A percentile compares a stretch with the other conserved stretches of the same genome.
These are phyloP conservation scores for Erythrobasidium yunnanense DNA, from an alignment of 768 basidiomycete species.

Conservation along the genomic window DNA sequence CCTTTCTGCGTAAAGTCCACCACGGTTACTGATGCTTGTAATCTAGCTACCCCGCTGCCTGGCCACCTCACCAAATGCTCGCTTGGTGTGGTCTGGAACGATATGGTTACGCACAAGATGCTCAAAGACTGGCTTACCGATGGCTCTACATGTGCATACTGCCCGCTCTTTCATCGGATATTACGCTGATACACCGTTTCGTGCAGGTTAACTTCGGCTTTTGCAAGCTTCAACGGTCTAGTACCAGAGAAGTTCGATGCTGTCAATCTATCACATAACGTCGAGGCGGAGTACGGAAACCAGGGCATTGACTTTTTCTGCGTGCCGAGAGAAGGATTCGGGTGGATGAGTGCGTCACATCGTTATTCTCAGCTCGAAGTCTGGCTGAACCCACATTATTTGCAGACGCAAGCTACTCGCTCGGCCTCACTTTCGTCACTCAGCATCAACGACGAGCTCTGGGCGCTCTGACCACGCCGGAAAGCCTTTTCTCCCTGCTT, in stretches of 20 bases:
- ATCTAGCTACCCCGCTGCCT: constrained; percentile 58
- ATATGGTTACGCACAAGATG: constrained; percentile 88
- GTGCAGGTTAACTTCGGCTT: constrained; percentile 76
- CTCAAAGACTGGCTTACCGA: constrained; percentile 82
- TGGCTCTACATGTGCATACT: constrained; percentile 82
- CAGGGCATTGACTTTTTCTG: constrained; percentile 87
- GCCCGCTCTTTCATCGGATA: background rate
- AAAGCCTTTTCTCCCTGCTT: constrained; percentile 47
- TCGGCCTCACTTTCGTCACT: constrained; percentile 86
- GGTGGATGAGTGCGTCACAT: constrained; percentile 40
- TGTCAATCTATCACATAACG: constrained; percentile 84
- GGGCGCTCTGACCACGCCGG: constrained; percentile 84
- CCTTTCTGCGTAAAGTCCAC: background rate
- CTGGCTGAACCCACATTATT: too few relatives aligned
- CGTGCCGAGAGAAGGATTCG: constrained; percentile 93
- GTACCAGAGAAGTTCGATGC: constrained; percentile 99
- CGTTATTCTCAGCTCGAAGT: background rate
- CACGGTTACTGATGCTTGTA: background rate
- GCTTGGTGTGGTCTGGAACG: constrained; percentile 92
- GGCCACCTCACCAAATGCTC: constrained; percentile 68
- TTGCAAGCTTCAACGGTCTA: constrained; percentile 94
- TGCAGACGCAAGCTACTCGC: constrained; percentile 78
- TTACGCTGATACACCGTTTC: background rate
- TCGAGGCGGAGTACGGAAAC: constrained; percentile 94
- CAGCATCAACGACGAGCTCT: constrained; percentile 91